Evolutionary conservation across 1,284 basidiomycete species (phyloP).

Genomic region (Puccinia coronata): DNA sequence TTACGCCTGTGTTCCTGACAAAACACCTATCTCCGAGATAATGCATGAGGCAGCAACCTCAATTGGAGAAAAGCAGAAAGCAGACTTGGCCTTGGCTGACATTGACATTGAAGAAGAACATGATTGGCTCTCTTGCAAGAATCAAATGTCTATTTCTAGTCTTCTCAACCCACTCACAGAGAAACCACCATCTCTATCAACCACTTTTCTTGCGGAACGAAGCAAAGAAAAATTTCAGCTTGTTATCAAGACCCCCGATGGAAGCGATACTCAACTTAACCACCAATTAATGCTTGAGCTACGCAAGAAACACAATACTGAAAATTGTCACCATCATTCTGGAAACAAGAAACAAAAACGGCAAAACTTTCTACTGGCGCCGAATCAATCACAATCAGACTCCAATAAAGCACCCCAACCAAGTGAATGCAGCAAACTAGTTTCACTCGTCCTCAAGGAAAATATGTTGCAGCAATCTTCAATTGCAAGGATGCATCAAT

Average conservation of each 20-base stretch:
- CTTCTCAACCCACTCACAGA: conserved; percentile 5
- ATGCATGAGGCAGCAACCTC: conserved; percentile 1
- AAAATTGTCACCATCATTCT: neutral
- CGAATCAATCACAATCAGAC: neutral
- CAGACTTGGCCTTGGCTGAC: neutral
- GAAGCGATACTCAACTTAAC: neutral
- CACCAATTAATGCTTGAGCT: neutral
- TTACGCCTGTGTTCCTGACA: conserved; percentile 1
- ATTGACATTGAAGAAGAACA: neutral
- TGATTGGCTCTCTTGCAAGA: neutral
- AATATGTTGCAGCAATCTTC: neutral
- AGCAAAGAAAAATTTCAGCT: neutral
- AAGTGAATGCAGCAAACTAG: conserved; percentile 13
- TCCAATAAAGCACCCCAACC: neutral
- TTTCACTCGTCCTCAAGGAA: neutral
- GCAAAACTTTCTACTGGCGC: neutral
- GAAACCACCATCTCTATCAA: neutral
- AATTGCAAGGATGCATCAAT: conserved; percentile 3
- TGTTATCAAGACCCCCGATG: neutral
- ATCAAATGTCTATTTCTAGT: conserved; percentile 14
- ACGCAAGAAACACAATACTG: neutral
- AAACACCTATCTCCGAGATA: neutral
- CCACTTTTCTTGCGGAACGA: neutral
- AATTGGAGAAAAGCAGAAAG: conserved; percentile 14
- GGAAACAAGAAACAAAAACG: neutral